A percentile compares a stretch with the other conserved stretches of the same genome.
phyloP scores from a whole-genome alignment of 164 flowering plant genomes.

The Hamamelis virginiana region DNA sequence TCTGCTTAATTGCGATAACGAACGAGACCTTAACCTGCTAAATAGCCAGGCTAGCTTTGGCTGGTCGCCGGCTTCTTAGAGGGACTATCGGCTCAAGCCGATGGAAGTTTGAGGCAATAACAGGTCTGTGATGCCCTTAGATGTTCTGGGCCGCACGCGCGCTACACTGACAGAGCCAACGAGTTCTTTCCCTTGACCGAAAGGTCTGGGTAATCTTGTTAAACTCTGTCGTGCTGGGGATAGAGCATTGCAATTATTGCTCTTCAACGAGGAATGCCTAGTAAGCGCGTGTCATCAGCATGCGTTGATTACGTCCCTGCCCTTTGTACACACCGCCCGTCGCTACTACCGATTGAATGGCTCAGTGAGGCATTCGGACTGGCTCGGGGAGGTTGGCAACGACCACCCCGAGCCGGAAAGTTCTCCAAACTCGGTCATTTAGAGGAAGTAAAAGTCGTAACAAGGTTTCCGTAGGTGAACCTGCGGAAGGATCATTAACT shows the following conservation, averaged over 20 bases:
- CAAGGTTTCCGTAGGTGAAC: constrained; percentile 18
- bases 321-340: constrained; percentile 4
- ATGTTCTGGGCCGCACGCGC: constrained; percentile 14
- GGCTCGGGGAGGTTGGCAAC: constrained; percentile 11
- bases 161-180: constrained; percentile 12
- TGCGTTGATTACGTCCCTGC: constrained; percentile 14
- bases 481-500: constrained; percentile 10
- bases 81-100: constrained; percentile 11
- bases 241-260: background rate
- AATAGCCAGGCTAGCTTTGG: constrained; percentile 35
- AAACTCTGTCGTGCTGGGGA: constrained; percentile 3
- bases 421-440: constrained; percentile 22
- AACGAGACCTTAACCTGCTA: constrained; percentile 42
- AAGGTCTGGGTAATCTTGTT: background rate
- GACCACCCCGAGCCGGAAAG: constrained; percentile 17
- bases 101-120: constrained; percentile 19
- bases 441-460: constrained; percentile 19
- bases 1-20: constrained; percentile 37
- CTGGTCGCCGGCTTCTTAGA: no score
- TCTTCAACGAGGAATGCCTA: constrained; percentile 15
- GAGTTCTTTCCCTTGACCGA: constrained; percentile 7
- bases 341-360: constrained; percentile 7
- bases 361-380: constrained; percentile 12
- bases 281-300: constrained; percentile 17
- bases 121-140: constrained; percentile 15